Evolutionary conservation across 352 stramenopile species (phyloP).

Genomic region (Pythium periplocum): DNA sequence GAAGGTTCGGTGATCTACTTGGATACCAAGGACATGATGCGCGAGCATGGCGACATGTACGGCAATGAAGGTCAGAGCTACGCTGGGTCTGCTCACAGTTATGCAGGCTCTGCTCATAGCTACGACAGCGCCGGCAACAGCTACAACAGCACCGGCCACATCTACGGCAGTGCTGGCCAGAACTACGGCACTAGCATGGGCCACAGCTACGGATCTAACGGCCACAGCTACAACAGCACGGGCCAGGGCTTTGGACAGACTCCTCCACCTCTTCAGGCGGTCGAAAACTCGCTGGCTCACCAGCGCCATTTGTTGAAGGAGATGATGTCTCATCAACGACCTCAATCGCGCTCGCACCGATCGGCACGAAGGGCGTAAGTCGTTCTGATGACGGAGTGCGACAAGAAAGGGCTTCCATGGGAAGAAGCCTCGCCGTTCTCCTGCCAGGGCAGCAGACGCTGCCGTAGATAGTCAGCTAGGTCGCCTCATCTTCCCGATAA

Average conservation of each 20-base stretch:
- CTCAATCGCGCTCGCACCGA: too few species aligned
- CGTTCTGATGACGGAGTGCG: too few species aligned
- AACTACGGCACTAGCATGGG: neutral
- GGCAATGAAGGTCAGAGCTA: neutral
- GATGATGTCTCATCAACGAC: constrained; percentile 39
- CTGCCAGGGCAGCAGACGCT: neutral
- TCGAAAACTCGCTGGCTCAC: constrained; percentile 64
- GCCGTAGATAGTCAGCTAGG: too few species aligned
- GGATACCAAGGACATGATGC: constrained; percentile 18
- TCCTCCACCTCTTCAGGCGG: neutral
- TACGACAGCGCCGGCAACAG: neutral
- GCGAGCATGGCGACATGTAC: neutral
- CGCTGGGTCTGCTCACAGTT: neutral
- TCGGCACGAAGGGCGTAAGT: too few species aligned
- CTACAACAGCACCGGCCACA: neutral
- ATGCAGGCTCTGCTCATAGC: neutral
- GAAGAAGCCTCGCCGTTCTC: constrained; percentile 8
- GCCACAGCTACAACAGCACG: neutral
- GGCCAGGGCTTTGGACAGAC: neutral
- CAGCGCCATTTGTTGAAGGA: constrained; percentile 55
- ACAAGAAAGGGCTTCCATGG: constrained; percentile 3
- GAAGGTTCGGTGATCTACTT: constrained; percentile 15
- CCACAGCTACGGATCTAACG: neutral
- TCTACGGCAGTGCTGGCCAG: neutral
- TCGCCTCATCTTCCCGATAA: too few species aligned